A percentile compares a stretch with the other conserved stretches of the same genome.
Conservation (phyloP, 2,329 filamentous ascomycete species). For the Diaporthe sp. region DNA sequence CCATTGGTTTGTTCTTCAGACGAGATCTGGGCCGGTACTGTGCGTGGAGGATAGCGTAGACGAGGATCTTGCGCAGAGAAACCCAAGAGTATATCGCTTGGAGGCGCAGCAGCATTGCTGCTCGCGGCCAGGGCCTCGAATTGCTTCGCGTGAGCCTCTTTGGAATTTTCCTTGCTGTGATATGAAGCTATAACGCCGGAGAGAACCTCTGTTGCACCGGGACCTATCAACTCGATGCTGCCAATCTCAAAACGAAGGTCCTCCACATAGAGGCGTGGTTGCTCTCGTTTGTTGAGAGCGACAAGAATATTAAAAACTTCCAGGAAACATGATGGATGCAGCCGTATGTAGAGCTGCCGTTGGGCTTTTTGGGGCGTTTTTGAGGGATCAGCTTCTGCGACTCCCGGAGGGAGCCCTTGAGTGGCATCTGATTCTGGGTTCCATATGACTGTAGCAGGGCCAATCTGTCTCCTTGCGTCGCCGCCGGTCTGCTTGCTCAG, state of each 20-base stretch:
- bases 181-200: slow-evolving; percentile 75
- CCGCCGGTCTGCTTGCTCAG: slow-evolving; percentile 67
- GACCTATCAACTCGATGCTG: slow-evolving; percentile 71
- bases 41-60: slow-evolving; percentile 80
- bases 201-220: slow-evolving; percentile 84
- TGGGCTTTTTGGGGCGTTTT: slow-evolving; percentile 41
- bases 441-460: slow-evolving; percentile 83
- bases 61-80: slow-evolving; percentile 86
- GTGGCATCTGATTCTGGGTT: slow-evolving; percentile 59
- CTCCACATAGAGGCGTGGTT: slow-evolving; percentile 73
- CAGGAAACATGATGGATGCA: slow-evolving; percentile 86
- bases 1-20: slow-evolving; percentile 37
- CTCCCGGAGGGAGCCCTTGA: slow-evolving; percentile 38
- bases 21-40: slow-evolving; percentile 54
- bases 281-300: slow-evolving; percentile 69
- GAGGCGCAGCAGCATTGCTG: slow-evolving; percentile 78
- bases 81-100: slow-evolving; percentile 76
- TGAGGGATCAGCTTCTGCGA: slow-evolving; percentile 35
- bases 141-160: slow-evolving; percentile 59
- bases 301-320: slow-evolving; percentile 76
- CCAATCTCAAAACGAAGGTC: slow-evolving; percentile 78
- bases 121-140: slow-evolving; percentile 69
- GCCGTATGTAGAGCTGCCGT: slow-evolving; percentile 74
- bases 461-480: slow-evolving; percentile 69
- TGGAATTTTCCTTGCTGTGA: slow-evolving; percentile 48